phyloP scores from a whole-genome alignment of 768 basidiomycete species.

The Kwoniella heveanensis region DNA sequence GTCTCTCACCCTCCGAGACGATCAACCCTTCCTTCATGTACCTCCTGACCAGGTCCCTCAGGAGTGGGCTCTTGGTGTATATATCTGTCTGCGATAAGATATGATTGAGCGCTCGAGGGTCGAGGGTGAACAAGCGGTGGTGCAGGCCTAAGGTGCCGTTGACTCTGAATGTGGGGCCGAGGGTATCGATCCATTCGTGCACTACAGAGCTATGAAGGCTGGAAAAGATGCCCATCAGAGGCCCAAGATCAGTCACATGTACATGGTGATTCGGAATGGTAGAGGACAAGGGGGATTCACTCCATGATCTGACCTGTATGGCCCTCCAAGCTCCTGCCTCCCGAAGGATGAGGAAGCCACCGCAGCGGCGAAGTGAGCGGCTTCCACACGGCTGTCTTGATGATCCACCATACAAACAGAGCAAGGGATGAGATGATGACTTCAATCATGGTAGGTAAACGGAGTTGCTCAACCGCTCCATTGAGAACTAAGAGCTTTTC shows the following conservation, averaged over 20 bases:
- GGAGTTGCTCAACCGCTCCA: background rate
- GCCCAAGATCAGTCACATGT: too few species aligned
- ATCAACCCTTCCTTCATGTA: conserved; percentile 33
- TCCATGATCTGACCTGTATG: conserved; percentile 25
- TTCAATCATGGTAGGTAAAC: conserved; percentile 13
- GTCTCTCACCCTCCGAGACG: conserved; percentile 33
- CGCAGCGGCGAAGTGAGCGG: conserved; percentile 30
- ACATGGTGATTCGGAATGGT: background rate
- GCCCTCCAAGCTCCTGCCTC: conserved; percentile 21
- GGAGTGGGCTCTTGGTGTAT: conserved; percentile 23
- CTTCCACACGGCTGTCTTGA: conserved; percentile 12
- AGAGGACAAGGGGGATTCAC: conserved; percentile 8
- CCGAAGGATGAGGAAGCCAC: conserved; percentile 19
- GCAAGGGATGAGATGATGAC: background rate
- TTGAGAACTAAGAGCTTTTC: too few species aligned
- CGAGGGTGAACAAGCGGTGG: conserved; percentile 32
- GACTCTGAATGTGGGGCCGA: conserved; percentile 28
- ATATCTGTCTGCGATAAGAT: conserved; percentile 20
- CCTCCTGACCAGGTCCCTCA: conserved; percentile 20
- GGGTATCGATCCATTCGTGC: conserved; percentile 21
- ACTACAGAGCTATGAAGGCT: conserved; percentile 21
- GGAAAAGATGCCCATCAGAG: too few species aligned
- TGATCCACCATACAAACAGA: background rate
- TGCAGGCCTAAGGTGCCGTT: conserved; percentile 25
- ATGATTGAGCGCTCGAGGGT: conserved; percentile 28